Percentiles rank a stretch among this genome's conserved stretches.
Conservation (phyloP, 257 asterid species). For the Solanum lycopersicoides region DNA sequence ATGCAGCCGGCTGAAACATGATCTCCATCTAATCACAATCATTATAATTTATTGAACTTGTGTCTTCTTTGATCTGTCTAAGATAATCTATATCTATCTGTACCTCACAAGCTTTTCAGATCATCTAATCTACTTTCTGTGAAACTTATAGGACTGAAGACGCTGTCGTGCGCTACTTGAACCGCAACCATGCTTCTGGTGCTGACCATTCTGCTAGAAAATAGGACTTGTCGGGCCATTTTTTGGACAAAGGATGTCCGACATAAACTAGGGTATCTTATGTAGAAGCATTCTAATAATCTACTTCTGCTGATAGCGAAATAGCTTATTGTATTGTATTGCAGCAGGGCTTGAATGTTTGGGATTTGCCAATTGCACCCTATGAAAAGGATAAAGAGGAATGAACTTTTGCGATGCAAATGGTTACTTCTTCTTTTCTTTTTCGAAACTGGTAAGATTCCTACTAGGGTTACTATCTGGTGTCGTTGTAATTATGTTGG, state of each 20-base stretch:
- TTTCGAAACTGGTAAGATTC: neutral
- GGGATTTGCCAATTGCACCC: neutral
- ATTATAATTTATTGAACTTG: neutral
- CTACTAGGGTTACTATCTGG: too few species aligned
- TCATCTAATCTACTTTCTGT: neutral
- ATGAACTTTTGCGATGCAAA: neutral
- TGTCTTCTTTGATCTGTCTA: neutral
- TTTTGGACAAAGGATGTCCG: neutral
- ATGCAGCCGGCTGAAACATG: neutral
- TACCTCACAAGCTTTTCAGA: neutral
- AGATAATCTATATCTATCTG: neutral
- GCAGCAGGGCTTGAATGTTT: neutral
- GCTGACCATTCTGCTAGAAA: neutral
- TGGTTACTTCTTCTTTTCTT: neutral
- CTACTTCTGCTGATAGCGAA: neutral
- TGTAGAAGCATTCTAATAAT: neutral
- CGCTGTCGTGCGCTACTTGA: slow-evolving; percentile 62
- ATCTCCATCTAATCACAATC: neutral
- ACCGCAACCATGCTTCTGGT: slow-evolving; percentile 48
- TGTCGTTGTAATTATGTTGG: neutral
- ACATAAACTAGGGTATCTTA: neutral
- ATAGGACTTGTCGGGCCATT: neutral
- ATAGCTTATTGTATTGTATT: neutral
- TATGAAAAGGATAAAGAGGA: neutral
- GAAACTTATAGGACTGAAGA: slow-evolving; percentile 48